These are phyloP conservation scores for Thelonectria rubi DNA, from an alignment of 2,329 filamentous ascomycete species.

Conservation along the genomic window DNA sequence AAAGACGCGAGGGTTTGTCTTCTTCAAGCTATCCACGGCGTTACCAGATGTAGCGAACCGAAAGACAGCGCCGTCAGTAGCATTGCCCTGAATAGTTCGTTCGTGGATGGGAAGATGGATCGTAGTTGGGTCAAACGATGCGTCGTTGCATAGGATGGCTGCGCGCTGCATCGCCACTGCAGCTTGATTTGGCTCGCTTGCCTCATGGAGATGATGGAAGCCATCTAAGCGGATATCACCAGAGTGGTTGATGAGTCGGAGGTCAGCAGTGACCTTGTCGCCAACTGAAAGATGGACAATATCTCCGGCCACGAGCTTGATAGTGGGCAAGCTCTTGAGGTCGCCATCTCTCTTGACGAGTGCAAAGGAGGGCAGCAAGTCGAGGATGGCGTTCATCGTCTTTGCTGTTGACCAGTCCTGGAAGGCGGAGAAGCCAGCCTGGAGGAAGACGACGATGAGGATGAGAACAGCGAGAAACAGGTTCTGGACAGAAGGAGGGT, in stretches of 20 bases:
- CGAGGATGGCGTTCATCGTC: conserved; percentile 58
- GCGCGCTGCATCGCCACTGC: too few relatives aligned
- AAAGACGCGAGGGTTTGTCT: conserved; percentile 43
- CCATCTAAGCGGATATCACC: conserved; percentile 54
- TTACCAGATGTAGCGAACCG: conserved; percentile 47
- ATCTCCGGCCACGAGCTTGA: conserved; percentile 57
- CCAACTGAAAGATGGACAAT: conserved; percentile 57
- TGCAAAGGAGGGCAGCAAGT: conserved; percentile 55
- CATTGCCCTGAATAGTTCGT: conserved; percentile 52
- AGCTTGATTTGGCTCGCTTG: neutral
- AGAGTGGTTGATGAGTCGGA: conserved; percentile 54
- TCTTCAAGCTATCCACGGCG: conserved; percentile 32
- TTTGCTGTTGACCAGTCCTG: conserved; percentile 58
- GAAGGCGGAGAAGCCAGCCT: conserved; percentile 57
- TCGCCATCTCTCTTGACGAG: conserved; percentile 56
- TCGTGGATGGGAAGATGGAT: conserved; percentile 47
- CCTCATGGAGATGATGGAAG: conserved; percentile 30
- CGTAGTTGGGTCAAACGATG: conserved; percentile 52
- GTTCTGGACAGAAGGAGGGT: conserved; percentile 54
- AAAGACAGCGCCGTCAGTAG: conserved; percentile 54
- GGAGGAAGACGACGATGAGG: conserved; percentile 57
- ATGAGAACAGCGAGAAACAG: conserved; percentile 57
- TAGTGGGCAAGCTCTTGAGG: conserved; percentile 50
- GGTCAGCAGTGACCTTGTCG: conserved; percentile 59
- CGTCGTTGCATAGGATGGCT: conserved; percentile 52